Percentiles rank a stretch among this genome's conserved stretches.
These are phyloP conservation scores for Dendrothele bispora DNA, from an alignment of 768 basidiomycete genomes.

Conservation along the genomic window DNA sequence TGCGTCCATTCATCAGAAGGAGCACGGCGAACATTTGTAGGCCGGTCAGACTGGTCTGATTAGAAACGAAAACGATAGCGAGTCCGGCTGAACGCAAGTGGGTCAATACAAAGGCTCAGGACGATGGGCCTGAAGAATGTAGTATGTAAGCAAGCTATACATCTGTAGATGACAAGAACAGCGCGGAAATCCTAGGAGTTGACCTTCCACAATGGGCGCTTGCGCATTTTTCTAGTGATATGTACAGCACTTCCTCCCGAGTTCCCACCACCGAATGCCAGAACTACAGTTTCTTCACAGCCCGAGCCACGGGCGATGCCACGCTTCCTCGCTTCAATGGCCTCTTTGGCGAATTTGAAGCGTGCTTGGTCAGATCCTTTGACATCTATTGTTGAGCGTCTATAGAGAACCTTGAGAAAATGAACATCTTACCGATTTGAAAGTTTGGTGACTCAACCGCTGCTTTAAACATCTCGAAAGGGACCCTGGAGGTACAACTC, in stretches of 20 bases:
- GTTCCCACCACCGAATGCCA: conserved; percentile 79
- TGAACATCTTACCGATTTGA: conserved; percentile 58
- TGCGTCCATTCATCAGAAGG: no score
- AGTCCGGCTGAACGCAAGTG: not conserved
- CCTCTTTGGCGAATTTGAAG: conserved; percentile 92
- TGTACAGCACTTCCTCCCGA: conserved; percentile 77
- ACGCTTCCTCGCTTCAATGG: conserved; percentile 79
- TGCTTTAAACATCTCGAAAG: conserved; percentile 86
- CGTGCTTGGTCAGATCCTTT: conserved; percentile 81
- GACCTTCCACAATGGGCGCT: conserved; percentile 79
- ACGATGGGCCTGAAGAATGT: not conserved
- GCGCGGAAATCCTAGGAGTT: conserved; percentile 57
- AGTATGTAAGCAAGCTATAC: not conserved
- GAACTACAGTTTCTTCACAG: conserved; percentile 87
- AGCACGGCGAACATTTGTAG: no score
- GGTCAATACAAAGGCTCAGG: not conserved
- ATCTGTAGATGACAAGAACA: conserved; percentile 5
- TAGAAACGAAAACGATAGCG: conserved; percentile 1
- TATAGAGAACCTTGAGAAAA: no score
- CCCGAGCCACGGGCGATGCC: conserved; percentile 69
- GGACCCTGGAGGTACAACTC: no score
- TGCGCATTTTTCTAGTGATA: conserved; percentile 84
- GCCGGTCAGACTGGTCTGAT: no score
- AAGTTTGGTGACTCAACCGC: conserved; percentile 79
- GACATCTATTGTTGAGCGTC: no score